A percentile compares a stretch with the other conserved stretches of the same genome.
These are phyloP conservation scores for Cryptococcus depauperatus DNA, from an alignment of 1,284 basidiomycete genomes.

Conservation along the genomic window DNA sequence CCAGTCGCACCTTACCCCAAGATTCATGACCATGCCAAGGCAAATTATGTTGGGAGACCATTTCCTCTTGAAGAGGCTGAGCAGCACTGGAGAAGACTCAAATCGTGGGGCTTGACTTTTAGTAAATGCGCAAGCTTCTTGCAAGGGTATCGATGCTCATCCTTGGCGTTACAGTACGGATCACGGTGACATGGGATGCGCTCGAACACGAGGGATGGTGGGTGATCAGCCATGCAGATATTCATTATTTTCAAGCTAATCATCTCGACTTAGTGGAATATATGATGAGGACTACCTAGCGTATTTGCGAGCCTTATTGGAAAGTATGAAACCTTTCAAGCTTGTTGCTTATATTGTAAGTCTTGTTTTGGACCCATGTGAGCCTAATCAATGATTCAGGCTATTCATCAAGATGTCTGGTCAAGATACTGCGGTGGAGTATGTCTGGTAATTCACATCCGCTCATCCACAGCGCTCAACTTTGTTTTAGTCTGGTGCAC, in stretches of 20 bases:
- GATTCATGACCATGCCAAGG: conserved; percentile 49
- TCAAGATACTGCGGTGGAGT: conserved; percentile 81
- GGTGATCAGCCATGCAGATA: too few species aligned
- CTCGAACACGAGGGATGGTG: conserved; percentile 84
- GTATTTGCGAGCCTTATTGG: conserved; percentile 67
- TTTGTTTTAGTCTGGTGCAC: conserved; percentile 60
- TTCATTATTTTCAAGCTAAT: background rate
- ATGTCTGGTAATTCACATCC: conserved; percentile 27
- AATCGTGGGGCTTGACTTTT: conserved; percentile 79
- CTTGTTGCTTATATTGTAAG: conserved; percentile 75
- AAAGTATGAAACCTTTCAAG: conserved; percentile 70
- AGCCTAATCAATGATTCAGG: conserved; percentile 27
- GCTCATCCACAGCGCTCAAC: background rate
- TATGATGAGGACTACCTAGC: conserved; percentile 76
- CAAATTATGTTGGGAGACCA: conserved; percentile 72
- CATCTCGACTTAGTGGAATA: conserved; percentile 52
- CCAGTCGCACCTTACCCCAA: conserved; percentile 9
- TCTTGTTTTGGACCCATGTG: conserved; percentile 31
- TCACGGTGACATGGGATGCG: conserved; percentile 94
- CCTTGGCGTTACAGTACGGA: conserved; percentile 54
- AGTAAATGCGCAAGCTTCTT: conserved; percentile 47
- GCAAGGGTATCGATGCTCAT: background rate
- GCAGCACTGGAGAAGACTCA: conserved; percentile 67
- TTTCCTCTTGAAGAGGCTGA: conserved; percentile 76
- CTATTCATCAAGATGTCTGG: conserved; percentile 88